Evolutionary conservation across 139 green algal genomes (phyloP).

Genomic region (Chlamydomonas asymmetrica): DNA sequence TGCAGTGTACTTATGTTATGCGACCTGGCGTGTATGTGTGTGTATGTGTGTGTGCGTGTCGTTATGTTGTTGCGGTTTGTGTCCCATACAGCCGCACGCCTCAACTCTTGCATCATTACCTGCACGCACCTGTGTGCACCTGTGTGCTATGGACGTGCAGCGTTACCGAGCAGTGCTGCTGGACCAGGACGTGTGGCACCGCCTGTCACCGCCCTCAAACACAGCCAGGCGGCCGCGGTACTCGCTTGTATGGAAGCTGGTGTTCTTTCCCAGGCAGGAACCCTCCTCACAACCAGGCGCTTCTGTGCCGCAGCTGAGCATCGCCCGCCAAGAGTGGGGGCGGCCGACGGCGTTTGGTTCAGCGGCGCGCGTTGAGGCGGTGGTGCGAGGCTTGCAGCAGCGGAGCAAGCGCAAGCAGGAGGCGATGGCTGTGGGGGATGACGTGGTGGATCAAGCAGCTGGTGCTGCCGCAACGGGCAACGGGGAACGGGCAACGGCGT

Average conservation of each 20-base stretch:
- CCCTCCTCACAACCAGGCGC: too few species aligned
- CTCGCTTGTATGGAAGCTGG: conserved; percentile 64
- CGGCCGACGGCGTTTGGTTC: conserved; percentile 12
- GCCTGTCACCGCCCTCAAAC: conserved; percentile 38
- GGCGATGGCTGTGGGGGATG: too few species aligned
- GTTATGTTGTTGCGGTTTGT: too few species aligned
- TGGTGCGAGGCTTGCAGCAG: conserved; percentile 10
- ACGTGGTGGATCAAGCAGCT: too few species aligned
- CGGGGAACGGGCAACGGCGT: too few species aligned
- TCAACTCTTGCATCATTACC: not conserved
- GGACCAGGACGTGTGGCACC: conserved; percentile 55
- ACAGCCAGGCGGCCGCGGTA: conserved; percentile 41
- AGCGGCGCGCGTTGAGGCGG: conserved; percentile 9
- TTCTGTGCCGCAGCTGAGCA: not conserved
- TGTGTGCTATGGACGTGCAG: not conserved
- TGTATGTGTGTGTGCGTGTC: too few species aligned
- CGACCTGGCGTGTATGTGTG: too few species aligned
- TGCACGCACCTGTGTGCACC: not conserved
- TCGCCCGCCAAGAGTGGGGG: conserved; percentile 16
- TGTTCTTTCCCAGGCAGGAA: conserved; percentile 32
- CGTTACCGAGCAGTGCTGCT: conserved; percentile 7
- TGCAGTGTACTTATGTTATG: too few species aligned
- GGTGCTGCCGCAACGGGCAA: too few species aligned
- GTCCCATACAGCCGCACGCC: too few species aligned
- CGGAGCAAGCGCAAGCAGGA: too few species aligned